phyloP scores from a whole-genome alignment of 768 basidiomycete genomes.

The Termitomyces sp. region DNA sequence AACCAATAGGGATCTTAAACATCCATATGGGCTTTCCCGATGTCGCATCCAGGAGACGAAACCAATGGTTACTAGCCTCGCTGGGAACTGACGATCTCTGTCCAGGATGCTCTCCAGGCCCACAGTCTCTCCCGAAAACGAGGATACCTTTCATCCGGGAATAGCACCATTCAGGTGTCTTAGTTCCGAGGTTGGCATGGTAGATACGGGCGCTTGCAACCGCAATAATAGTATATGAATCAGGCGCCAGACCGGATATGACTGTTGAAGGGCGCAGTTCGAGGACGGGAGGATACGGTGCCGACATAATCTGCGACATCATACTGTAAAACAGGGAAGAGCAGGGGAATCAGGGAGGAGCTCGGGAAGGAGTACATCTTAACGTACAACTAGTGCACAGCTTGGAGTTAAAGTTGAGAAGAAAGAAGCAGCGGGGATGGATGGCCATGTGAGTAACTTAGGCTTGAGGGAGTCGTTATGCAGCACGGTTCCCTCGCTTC shows the following conservation, averaged over 20 bases:
- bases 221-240: conserved; percentile 43
- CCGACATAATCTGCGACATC: conserved; percentile 13
- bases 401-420: conserved; percentile 6
- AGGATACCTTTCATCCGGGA: conserved; percentile 57
- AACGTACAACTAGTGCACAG: conserved; percentile 9
- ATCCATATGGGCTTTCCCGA: conserved; percentile 62
- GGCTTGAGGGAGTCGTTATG: conserved; percentile 7
- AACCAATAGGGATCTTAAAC: conserved; percentile 53
- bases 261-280: conserved; percentile 6
- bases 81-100: conserved; percentile 8
- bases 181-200: conserved; percentile 47
- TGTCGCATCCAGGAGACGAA: conserved; percentile 54
- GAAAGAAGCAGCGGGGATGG: conserved; percentile 11
- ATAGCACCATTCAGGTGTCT: conserved; percentile 50
- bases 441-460: conserved; percentile 6
- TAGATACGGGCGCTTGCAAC: conserved; percentile 54
- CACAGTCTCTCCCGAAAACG: conserved; percentile 44
- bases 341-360: background rate
- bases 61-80: conserved; percentile 46
- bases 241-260: conserved; percentile 13
- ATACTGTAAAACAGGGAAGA: conserved; percentile 8
- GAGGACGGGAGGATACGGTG: conserved; percentile 8
- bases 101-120: conserved; percentile 23
- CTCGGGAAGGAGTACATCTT: conserved; percentile 1
- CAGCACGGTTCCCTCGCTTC: conserved; percentile 16